phyloP scores from a whole-genome alignment of 2,329 filamentous ascomycete species.

The Ophiostoma sp. region DNA sequence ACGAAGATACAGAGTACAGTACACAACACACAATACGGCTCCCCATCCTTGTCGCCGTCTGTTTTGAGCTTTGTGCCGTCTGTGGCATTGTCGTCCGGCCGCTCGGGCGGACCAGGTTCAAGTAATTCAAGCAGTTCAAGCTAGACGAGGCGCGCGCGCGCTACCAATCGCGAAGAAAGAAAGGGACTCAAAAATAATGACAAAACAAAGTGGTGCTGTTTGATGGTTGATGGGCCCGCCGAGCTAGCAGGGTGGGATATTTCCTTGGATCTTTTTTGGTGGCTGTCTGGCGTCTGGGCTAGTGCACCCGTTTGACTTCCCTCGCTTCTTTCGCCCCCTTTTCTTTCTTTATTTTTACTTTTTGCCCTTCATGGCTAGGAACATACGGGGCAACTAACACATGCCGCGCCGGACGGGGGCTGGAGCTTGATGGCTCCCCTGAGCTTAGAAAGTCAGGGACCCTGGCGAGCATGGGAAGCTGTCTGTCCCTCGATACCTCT shows the following conservation, averaged over 20 bases:
- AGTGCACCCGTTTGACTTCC: background rate
- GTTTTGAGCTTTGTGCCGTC: background rate
- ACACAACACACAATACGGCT: background rate
- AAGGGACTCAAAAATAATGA: background rate
- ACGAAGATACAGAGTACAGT: too few species aligned
- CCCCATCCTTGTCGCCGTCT: background rate
- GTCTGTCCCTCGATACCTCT: background rate
- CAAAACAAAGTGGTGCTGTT: background rate
- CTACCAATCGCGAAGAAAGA: background rate
- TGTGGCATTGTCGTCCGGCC: background rate
- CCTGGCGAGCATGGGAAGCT: background rate
- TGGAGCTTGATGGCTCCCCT: background rate
- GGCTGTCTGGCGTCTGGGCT: background rate
- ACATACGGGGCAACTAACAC: too few species aligned
- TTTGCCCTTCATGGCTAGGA: background rate
- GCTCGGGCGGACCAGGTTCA: constrained; percentile 4
- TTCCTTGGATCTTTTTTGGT: background rate
- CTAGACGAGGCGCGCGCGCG: constrained; percentile 1
- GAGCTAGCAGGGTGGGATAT: background rate
- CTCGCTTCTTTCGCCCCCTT: background rate
- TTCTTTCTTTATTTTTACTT: background rate
- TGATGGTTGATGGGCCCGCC: background rate
- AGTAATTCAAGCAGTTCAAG: too few species aligned
- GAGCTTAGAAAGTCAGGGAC: background rate
- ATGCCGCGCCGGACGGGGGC: background rate